phyloP scores from a whole-genome alignment of 495 filamentous ascomycete genomes.

The Cladorrhinum samala region DNA sequence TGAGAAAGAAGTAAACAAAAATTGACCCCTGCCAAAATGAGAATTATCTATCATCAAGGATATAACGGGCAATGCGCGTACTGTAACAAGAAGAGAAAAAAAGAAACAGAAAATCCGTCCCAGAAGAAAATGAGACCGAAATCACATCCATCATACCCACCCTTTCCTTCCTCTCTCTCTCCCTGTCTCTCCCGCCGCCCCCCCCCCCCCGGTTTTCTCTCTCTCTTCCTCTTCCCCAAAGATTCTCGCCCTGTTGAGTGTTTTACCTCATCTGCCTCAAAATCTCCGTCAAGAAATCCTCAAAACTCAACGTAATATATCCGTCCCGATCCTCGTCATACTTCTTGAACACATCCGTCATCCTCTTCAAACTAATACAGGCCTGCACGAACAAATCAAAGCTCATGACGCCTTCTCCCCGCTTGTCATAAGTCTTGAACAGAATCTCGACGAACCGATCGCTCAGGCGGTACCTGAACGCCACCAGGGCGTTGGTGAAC shows the following conservation, averaged over 20 bases:
- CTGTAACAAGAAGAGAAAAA: no score
- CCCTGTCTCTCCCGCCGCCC: no score
- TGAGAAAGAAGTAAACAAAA: no score
- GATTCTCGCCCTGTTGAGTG: no score
- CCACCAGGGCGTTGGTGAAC: slow-evolving; percentile 84
- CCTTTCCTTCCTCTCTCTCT: no score
- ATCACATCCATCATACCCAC: no score
- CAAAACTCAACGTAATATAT: slow-evolving; percentile 77
- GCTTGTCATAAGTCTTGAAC: slow-evolving; percentile 61
- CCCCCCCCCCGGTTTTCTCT: no score
- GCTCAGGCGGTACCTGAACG: slow-evolving; percentile 90
- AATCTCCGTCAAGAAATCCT: slow-evolving; percentile 68
- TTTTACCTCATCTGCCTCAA: slow-evolving; percentile 42
- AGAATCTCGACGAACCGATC: slow-evolving; percentile 73
- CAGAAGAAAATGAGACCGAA: no score
- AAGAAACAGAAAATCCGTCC: no score
- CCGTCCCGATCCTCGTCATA: slow-evolving; percentile 97
- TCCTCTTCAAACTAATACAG: slow-evolving; percentile 90
- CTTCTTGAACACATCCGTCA: slow-evolving; percentile 99
- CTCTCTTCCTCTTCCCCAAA: not conserved
- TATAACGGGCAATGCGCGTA: no score
- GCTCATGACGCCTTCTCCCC: slow-evolving; percentile 63
- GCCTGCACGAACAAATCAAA: slow-evolving; percentile 98
- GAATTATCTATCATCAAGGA: no score
- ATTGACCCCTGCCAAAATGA: no score